Base-by-base conservation (phyloP, 805 yeast species). In the Starmerella davenportii region DNA sequence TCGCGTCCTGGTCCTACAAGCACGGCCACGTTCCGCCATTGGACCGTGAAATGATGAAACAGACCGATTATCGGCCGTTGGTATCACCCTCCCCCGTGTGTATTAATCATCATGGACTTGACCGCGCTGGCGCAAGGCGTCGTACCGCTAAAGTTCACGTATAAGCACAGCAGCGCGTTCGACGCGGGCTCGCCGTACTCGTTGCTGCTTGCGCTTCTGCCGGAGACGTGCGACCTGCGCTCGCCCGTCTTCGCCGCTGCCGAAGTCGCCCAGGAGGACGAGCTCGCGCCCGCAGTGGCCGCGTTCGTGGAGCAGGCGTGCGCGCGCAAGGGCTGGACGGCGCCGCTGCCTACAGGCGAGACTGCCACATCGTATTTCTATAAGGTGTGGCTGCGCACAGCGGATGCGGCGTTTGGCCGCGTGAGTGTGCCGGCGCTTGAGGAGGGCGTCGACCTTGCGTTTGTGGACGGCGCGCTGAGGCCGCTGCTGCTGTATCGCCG, bases 171-270 rank as follows among this genome's bases (percentile, higher is more conserved):
- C 4, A 19, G 37, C 14, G 44, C 48, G 8, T 44, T 36, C 24
- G 48, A 47, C 13, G 43, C 56, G 2, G 35, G 40, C 5, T 51
- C 54, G 18, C 60, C 60, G 4, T 48, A 49, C 40, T 40, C 54
- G 3, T 39, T 59, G 19, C 30, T 49, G 7, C 38, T 58, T 24
- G 42, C 48, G 19, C 46, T 56, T 27, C 34, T 51, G 30, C 63
- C 63, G 2, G 61, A 50, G 28, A 45, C 58, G 0, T 38, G 42
- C 9, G 43, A 49, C 13, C 53, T 45, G 4, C 23, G 33, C 1
- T 4, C 23, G 5, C 23, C 37, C 15, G 29, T 27, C 3, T 41
- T 38, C 30, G 23, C 24, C 21, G 21, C 30, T 40, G 27, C 38
- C 40, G 18, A 19, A 25, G 8, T 32, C 16, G 28, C 31, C 4